Conservation (phyloP, 257 asterid genomes). For the Coffea canephora region DNA sequence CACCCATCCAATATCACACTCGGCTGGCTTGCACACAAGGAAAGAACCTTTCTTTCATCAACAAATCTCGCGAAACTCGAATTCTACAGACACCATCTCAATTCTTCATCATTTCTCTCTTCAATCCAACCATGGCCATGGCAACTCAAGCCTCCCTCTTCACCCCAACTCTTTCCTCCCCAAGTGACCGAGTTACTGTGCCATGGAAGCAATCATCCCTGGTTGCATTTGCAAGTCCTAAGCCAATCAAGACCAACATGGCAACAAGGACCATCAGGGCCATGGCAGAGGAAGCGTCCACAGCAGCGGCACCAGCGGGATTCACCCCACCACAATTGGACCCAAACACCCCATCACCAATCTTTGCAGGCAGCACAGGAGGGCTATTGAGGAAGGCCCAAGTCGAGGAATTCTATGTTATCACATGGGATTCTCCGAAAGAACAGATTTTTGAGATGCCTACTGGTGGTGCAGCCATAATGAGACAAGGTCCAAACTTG, state of each 20-base stretch:
- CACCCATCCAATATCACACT: slow-evolving; percentile 22
- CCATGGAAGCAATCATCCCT: slow-evolving; percentile 59
- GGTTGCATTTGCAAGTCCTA: slow-evolving; percentile 39
- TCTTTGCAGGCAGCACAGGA: slow-evolving; percentile 96
- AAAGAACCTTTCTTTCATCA: slow-evolving; percentile 9
- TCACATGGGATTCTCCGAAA: slow-evolving; percentile 93
- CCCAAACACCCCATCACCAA: slow-evolving; percentile 94
- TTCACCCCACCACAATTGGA: slow-evolving; percentile 88
- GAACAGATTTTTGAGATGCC: slow-evolving; percentile 99
- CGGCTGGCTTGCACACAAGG: slow-evolving; percentile 4
- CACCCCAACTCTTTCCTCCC: slow-evolving; percentile 54
- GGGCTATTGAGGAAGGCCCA: slow-evolving; percentile 89
- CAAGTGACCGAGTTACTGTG: slow-evolving; percentile 39
- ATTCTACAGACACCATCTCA: not conserved
- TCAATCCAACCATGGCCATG: slow-evolving; percentile 52
- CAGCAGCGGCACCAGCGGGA: slow-evolving; percentile 64
- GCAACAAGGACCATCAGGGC: slow-evolving; percentile 48
- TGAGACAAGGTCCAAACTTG: slow-evolving; percentile 86
- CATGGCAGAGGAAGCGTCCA: slow-evolving; percentile 55
- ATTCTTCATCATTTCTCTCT: not conserved
- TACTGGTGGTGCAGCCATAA: slow-evolving; percentile 95
- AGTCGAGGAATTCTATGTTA: slow-evolving; percentile 88
- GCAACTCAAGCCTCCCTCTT: slow-evolving; percentile 88
- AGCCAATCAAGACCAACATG: slow-evolving; percentile 31
- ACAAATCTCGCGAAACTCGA: not conserved